Evolutionary conservation across 495 filamentous ascomycete genomes (phyloP), one percentile per base, ranked within the genome.

Genomic region (Tetracladium setigerum): DNA sequence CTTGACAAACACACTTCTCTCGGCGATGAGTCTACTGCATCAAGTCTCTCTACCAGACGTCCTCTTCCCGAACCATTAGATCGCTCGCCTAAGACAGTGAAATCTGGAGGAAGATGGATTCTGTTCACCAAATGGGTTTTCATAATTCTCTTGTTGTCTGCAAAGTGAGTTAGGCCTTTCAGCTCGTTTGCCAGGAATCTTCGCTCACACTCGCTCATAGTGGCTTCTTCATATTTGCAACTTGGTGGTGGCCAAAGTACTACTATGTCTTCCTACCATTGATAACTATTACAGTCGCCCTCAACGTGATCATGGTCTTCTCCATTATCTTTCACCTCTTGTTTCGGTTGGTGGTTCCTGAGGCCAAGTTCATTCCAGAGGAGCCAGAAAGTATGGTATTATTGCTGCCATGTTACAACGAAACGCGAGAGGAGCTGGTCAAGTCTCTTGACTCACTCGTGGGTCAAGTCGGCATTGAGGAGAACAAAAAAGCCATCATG

Each of bases 401-500:
- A 17, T 49, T 63, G 14, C 49, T 63, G 53, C 61, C 61, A 31
- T 63, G 61, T 46, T 63, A 63, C 44, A 63, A 63, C 19, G 61
- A 63, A 36, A 62, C 59, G 1, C 54, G 45, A n/a, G 54, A 60
- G 10, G 61, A 63, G 44, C 51, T 50, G 15, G 36, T 34, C 5
- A 55, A 45, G 10, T 63, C 61, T 11, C 54, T 63, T 0, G 61
- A 63, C 36, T 63, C 61, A 16, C 61, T 63, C 30, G 51, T 63
- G 17, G 54, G 50, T 9, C 61, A 63, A 43, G 27, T 50, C 38
- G 53, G 50, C 2, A 49, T 63, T 44, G 43, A 49, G 4, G 41
- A 60, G 13, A 59, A 63, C 57, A 81, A 86, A 62, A 84, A 86
- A 55, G 70, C 79, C 5, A 81, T 89, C 46, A 58, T 89, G 22